Evolutionary conservation across 805 yeast species (phyloP).

Genomic region (Torulaspora quercuum): DNA sequence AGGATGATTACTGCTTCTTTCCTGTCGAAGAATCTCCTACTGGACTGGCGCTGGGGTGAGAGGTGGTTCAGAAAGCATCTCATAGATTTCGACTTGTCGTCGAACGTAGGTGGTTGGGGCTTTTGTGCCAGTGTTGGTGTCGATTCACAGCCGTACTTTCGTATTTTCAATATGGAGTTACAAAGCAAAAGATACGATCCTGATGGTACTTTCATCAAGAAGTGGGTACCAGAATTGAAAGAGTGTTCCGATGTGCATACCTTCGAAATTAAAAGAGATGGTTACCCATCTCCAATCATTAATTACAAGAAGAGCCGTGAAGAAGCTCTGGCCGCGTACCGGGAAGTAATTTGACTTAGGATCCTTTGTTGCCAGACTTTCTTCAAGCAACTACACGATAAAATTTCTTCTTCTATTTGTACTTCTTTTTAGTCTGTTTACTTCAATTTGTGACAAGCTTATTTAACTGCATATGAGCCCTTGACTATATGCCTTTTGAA

Average conservation of each 20-base stretch:
- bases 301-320: slow-evolving; percentile 43
- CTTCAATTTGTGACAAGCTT: no score
- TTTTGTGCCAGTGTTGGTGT: slow-evolving; percentile 51
- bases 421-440: no score
- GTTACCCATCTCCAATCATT: slow-evolving; percentile 46
- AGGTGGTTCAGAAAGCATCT: slow-evolving; percentile 47
- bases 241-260: slow-evolving; percentile 26
- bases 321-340: slow-evolving; percentile 41
- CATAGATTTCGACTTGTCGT: slow-evolving; percentile 51
- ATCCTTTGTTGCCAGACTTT: no score
- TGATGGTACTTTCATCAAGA: slow-evolving; percentile 44
- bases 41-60: slow-evolving; percentile 58
- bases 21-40: slow-evolving; percentile 46
- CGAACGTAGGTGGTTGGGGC: slow-evolving; percentile 60
- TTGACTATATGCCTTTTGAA: not conserved
- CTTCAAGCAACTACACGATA: no score
- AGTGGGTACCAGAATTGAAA: slow-evolving; percentile 50
- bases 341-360: slow-evolving; percentile 10
- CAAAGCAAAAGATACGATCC: slow-evolving; percentile 51
- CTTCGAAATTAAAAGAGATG: slow-evolving; percentile 33
- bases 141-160: slow-evolving; percentile 55
- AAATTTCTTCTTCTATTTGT: no score
- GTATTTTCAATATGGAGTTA: slow-evolving; percentile 50
- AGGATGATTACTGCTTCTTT: slow-evolving; percentile 55
- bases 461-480: not conserved